A percentile compares a stretch with the other conserved stretches of the same genome.
phyloP scores from a whole-genome alignment of 768 basidiomycete genomes.

The Russula earlei region DNA sequence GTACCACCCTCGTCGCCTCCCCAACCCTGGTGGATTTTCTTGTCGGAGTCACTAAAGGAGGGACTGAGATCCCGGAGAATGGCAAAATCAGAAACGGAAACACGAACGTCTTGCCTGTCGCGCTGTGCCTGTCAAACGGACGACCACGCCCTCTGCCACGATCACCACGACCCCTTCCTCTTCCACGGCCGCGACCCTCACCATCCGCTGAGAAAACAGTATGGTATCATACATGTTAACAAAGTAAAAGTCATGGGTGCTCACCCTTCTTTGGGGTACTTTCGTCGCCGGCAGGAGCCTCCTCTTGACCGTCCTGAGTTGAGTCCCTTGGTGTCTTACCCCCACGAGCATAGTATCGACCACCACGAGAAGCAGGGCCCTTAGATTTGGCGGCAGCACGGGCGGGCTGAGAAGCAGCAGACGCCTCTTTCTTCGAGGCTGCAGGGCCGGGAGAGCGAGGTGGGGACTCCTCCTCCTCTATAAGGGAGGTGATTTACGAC shows the following conservation, averaged over 20 bases:
- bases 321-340: conserved; percentile 36
- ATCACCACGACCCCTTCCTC: conserved; percentile 43
- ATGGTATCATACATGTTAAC: conserved; percentile 4
- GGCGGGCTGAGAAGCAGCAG: conserved; percentile 27
- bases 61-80: background rate
- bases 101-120: conserved; percentile 73
- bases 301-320: conserved; percentile 32
- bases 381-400: conserved; percentile 41
- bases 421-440: conserved; percentile 24
- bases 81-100: background rate
- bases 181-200: conserved; percentile 35
- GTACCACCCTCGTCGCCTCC: conserved; percentile 82
- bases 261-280: conserved; percentile 27
- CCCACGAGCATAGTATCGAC: conserved; percentile 63
- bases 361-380: conserved; percentile 55
- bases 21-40: conserved; percentile 93
- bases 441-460: conserved; percentile 35
- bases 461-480: conserved; percentile 39
- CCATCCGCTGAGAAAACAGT: conserved; percentile 28
- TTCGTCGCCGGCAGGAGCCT: conserved; percentile 29
- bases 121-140: conserved; percentile 78
- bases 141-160: conserved; percentile 58
- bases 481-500: conserved; percentile 8
- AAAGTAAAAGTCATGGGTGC: conserved; percentile 7
- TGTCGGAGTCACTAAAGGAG: conserved; percentile 73